These are phyloP conservation scores for Xerocomellus amylosporus DNA, from an alignment of 768 basidiomycete species.

Conservation along the genomic window DNA sequence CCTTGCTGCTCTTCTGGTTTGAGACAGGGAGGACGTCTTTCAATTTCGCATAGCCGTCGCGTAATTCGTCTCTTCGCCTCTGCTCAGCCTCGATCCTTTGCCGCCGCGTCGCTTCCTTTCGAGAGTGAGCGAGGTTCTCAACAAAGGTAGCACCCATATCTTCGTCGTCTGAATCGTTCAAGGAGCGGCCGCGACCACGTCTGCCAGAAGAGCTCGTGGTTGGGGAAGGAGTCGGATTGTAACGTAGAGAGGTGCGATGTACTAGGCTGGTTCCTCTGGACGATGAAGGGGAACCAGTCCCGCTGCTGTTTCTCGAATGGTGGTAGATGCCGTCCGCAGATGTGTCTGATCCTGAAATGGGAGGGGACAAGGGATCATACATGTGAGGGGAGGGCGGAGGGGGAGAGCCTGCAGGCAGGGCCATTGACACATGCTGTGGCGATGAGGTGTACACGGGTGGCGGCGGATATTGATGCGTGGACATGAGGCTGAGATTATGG, in stretches of 20 bases:
- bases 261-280: slow-evolving; percentile 75
- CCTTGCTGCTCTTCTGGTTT: slow-evolving; percentile 90
- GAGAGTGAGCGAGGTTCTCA: slow-evolving; percentile 70
- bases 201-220: slow-evolving; percentile 66
- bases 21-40: slow-evolving; percentile 85
- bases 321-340: slow-evolving; percentile 81
- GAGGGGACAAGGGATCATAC: slow-evolving; percentile 83
- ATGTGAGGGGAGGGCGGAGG: slow-evolving; percentile 75
- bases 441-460: slow-evolving; percentile 55
- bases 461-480: slow-evolving; percentile 60
- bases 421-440: slow-evolving; percentile 70
- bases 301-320: slow-evolving; percentile 68
- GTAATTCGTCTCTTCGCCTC: slow-evolving; percentile 80
- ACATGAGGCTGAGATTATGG: slow-evolving; percentile 62
- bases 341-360: slow-evolving; percentile 86
- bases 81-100: slow-evolving; percentile 91
- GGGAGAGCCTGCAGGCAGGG: slow-evolving; percentile 61
- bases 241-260: slow-evolving; percentile 65
- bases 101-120: slow-evolving; percentile 81
- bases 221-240: slow-evolving; percentile 81
- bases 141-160: slow-evolving; percentile 65
- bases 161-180: slow-evolving; percentile 76
- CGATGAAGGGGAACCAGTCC: slow-evolving; percentile 72
- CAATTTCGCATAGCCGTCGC: slow-evolving; percentile 85
- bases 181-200: slow-evolving; percentile 62